Percentiles rank a stretch among this genome's conserved stretches.
phyloP scores from a whole-genome alignment of 148 eudicot species.

The Rhododendron ovatum region DNA sequence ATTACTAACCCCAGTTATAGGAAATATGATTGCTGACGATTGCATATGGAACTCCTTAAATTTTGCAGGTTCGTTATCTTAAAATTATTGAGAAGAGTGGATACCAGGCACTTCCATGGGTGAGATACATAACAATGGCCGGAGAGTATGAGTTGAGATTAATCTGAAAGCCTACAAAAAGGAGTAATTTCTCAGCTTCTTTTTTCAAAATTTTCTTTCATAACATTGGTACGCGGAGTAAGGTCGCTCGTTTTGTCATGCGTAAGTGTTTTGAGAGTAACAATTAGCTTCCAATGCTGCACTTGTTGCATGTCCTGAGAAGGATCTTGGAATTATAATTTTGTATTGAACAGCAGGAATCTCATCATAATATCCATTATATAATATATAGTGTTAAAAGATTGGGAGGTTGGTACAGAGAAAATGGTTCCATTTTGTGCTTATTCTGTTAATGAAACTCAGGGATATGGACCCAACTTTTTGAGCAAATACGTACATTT shows the following conservation, averaged over 20 bases:
- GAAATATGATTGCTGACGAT: not conserved
- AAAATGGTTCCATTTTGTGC: not conserved
- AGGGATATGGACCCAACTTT: not conserved
- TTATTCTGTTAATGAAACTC: not conserved
- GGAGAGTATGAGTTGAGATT: constrained; percentile 58
- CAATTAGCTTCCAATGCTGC: not conserved
- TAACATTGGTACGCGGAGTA: not conserved
- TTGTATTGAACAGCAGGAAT: not conserved
- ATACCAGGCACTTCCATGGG: not conserved
- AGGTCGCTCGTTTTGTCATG: not conserved
- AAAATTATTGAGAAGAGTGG: constrained; percentile 16
- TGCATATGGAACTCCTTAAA: not conserved
- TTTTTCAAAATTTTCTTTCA: not conserved
- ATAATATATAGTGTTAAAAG: not conserved
- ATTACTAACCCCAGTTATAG: not conserved
- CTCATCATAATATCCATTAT: not conserved
- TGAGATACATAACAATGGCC: constrained; percentile 20
- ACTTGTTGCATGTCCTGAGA: not conserved
- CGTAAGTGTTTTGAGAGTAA: not conserved
- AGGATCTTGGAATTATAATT: not conserved
- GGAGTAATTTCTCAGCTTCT: not conserved
- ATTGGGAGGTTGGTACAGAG: not conserved
- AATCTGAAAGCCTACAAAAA: constrained; percentile 21
- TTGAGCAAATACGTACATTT: not conserved
- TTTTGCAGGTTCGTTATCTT: constrained; percentile 48